Evolutionary conservation across 1,139 yeast species (phyloP), one percentile per base, ranked within the genome.

Genomic region (Candida anutae): DNA sequence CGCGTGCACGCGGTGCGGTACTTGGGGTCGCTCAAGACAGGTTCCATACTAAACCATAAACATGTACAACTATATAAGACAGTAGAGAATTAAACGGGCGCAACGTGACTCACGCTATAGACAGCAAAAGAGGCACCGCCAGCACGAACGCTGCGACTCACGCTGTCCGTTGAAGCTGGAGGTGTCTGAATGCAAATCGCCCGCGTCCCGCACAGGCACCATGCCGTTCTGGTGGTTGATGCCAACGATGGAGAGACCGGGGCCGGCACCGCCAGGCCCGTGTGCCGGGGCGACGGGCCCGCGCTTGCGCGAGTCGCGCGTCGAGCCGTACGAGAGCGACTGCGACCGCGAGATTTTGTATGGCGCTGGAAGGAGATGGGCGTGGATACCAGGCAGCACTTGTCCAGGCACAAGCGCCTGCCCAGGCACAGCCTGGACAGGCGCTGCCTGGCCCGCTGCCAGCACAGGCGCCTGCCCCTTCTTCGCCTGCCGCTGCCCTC

Each of bases 121-220:
- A 18, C 35, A 35, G 24, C 35, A 35, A 17, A 33, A 35, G n/a
- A 34, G n/a, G 12, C 25, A 16, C 6, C 34, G 32, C 20, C 44
- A 28, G 26, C 48, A 43, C 8, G 39, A 31, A 13, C 41, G 32
- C 22, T 15, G 27, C 16, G 34, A 38, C 29, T 50, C 49, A 25
- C 62, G 46, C 19, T 17, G 19, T 8, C 10, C 9, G 27, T 53
- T 43, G 33, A 54, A 58, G 38, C 63, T 56, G 6, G 64, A 53
- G 13, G 55, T 48, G 31, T 56, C 66, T 5, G 65, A 55, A 41
- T 59, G 67, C 36, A 61, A 50, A 29, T 58, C 65, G 10, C 56
- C 58, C 26, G 59, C 60, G 36, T 60, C 65, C 29, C 61, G 38
- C 11, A 55, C 53, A 1, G 62, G 60, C 21, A 48, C 36, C 53